A percentile compares a stretch with the other conserved stretches of the same genome.
phyloP scores from a whole-genome alignment of 352 stramenopile species.

The Phytophthora capsici region DNA sequence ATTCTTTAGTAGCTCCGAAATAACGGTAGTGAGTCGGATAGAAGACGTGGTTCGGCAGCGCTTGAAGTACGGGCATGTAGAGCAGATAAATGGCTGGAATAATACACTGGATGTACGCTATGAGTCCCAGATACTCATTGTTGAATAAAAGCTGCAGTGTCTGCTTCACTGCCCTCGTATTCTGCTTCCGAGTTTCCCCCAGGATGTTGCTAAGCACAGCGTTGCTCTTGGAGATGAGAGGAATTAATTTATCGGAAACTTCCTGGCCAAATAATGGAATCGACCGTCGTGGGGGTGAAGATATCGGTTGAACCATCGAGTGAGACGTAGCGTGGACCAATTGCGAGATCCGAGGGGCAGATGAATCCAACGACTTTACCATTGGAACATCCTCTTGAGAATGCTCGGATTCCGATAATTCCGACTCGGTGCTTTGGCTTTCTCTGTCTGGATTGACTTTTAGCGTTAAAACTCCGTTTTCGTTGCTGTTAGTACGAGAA shows the following conservation, averaged over 20 bases:
- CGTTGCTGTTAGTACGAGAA: background rate
- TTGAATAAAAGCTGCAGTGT: conserved; percentile 48
- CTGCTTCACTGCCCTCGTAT: conserved; percentile 37
- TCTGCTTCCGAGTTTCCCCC: conserved; percentile 32
- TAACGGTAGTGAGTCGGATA: conserved; percentile 36
- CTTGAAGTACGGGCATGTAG: conserved; percentile 36
- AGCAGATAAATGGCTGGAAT: conserved; percentile 40
- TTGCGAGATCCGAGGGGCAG: conserved; percentile 7
- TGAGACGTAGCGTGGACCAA: background rate
- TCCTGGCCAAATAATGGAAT: conserved; percentile 13
- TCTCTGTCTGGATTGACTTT: background rate
- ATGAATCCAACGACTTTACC: background rate
- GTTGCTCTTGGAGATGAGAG: conserved; percentile 14
- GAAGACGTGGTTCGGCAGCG: conserved; percentile 31
- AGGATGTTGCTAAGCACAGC: conserved; percentile 15
- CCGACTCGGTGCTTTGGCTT: conserved; percentile 21
- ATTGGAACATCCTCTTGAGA: background rate
- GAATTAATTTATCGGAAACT: conserved; percentile 24
- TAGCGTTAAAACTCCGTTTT: too few species aligned
- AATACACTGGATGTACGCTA: conserved; percentile 41
- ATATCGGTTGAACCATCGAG: background rate
- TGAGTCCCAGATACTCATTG: conserved; percentile 45
- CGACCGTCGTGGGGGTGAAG: background rate
- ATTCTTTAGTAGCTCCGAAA: conserved; percentile 15
- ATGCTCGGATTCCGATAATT: conserved; percentile 18